phyloP scores from a whole-genome alignment of 495 filamentous ascomycete species.

The Penicillium mononematosum region DNA sequence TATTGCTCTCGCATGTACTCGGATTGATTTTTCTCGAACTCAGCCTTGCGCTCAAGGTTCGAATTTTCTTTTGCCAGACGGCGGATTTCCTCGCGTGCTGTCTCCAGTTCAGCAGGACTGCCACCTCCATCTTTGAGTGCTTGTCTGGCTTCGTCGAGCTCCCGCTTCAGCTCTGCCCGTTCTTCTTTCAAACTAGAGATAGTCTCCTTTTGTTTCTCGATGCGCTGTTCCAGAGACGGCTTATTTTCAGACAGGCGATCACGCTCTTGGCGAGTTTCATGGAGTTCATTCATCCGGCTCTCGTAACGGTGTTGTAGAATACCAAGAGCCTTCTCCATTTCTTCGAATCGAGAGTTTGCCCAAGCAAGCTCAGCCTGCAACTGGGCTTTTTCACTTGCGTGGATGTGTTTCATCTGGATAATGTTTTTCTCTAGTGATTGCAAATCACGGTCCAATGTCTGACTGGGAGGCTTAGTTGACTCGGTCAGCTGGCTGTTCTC shows the following conservation, averaged over 20 bases:
- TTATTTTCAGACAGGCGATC: constrained; percentile 29
- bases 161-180: constrained; percentile 44
- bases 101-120: constrained; percentile 49
- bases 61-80: constrained; percentile 42
- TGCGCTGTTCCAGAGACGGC: constrained; percentile 29
- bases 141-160: constrained; percentile 49
- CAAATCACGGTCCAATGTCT: constrained; percentile 35
- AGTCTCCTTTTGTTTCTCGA: constrained; percentile 45
- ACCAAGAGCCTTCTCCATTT: constrained; percentile 30
- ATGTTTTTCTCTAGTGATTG: constrained; percentile 35
- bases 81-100: constrained; percentile 43
- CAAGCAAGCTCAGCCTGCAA: constrained; percentile 29
- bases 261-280: constrained; percentile 40
- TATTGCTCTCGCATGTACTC: constrained; percentile 65
- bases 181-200: constrained; percentile 49
- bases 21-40: constrained; percentile 50
- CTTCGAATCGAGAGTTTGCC: constrained; percentile 24
- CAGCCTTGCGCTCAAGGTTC: constrained; percentile 47
- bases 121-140: constrained; percentile 51
- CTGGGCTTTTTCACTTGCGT: constrained; percentile 32
- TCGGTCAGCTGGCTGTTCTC: constrained; percentile 38
- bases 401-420: constrained; percentile 35
- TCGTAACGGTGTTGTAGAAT: constrained; percentile 48
- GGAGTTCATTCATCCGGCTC: constrained; percentile 36
- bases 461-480: constrained; percentile 32